Evolutionary conservation across 1,139 yeast genomes (phyloP).

Genomic region (Suhomyces panamericanus): DNA sequence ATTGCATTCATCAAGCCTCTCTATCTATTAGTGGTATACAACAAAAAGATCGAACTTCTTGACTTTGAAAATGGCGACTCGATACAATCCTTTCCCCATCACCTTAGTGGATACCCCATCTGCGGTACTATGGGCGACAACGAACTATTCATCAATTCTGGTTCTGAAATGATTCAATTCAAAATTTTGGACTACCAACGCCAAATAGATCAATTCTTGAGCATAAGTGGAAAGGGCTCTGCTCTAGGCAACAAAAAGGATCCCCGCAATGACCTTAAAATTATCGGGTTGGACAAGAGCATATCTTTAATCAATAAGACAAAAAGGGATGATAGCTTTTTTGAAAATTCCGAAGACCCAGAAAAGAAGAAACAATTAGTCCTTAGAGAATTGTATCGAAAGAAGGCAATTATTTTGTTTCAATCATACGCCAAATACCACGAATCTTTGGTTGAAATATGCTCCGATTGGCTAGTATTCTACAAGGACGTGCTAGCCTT

Average conservation of each 20-base stretch:
- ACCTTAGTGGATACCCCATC: conserved; percentile 27
- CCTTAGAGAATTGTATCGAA: conserved; percentile 35
- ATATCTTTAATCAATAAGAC: conserved; percentile 33
- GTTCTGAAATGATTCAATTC: conserved; percentile 33
- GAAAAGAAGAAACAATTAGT: conserved; percentile 33
- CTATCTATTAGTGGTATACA: conserved; percentile 43
- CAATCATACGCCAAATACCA: conserved; percentile 39
- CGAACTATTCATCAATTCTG: conserved; percentile 30
- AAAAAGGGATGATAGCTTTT: conserved; percentile 26
- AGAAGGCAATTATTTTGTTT: conserved; percentile 36
- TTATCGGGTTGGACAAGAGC: conserved; percentile 39
- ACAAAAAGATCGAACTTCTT: conserved; percentile 45
- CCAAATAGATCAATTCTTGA: conserved; percentile 44
- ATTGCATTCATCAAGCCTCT: conserved; percentile 44
- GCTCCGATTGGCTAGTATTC: conserved; percentile 45
- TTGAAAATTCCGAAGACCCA: conserved; percentile 19
- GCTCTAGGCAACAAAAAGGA: conserved; percentile 24
- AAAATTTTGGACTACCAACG: conserved; percentile 33
- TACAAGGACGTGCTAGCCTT: conserved; percentile 35
- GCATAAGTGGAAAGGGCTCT: conserved; percentile 25
- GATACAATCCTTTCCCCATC: conserved; percentile 43
- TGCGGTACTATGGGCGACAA: conserved; percentile 17
- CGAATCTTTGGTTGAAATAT: conserved; percentile 42
- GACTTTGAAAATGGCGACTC: conserved; percentile 46
- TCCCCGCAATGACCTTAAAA: conserved; percentile 32